Percentiles rank a stretch among this genome's conserved stretches.
These are phyloP conservation scores for Mortierella polycephala DNA, from an alignment of 371 early-diverging fungal species.

Conservation along the genomic window DNA sequence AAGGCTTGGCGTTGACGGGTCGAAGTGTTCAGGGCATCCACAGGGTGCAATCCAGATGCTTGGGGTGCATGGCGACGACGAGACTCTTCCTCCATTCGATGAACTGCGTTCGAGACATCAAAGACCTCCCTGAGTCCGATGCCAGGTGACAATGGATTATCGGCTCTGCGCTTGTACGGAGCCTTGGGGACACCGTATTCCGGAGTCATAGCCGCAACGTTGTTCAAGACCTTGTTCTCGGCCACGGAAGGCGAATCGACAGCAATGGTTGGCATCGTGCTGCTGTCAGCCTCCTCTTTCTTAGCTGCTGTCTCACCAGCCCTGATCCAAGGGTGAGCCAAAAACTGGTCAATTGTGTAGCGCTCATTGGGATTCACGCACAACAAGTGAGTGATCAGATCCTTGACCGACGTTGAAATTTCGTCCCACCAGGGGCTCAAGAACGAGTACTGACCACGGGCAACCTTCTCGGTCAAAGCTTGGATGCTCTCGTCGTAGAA, in stretches of 20 bases:
- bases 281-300: too few relatives aligned
- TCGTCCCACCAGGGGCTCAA: conserved; percentile 93
- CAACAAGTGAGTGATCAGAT: conserved; percentile 85
- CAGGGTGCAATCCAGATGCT: conserved; percentile 17
- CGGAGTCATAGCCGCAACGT: conserved; percentile 30
- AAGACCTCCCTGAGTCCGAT: conserved; percentile 71
- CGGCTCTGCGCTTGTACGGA: conserved; percentile 46
- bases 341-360: conserved; percentile 85
- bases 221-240: conserved; percentile 30
- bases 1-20: conserved; percentile 31
- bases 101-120: conserved; percentile 66
- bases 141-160: conserved; percentile 59
- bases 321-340: conserved; percentile 87
- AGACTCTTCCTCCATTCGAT: conserved; percentile 63
- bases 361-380: conserved; percentile 85
- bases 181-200: conserved; percentile 31
- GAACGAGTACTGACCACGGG: conserved; percentile 78
- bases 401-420: conserved; percentile 71
- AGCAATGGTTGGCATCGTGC: conserved; percentile 15
- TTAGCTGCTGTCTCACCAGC: conserved; percentile 52
- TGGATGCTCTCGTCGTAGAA: conserved; percentile 87
- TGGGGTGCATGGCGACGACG: conserved; percentile 50
- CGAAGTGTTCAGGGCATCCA: conserved; percentile 37
- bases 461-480: conserved; percentile 80
- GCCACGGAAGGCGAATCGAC: conserved; percentile 20